Percentiles rank a stretch among this genome's conserved stretches.
These are phyloP conservation scores for Russula emetica DNA, from an alignment of 768 basidiomycete species.

Conservation along the genomic window DNA sequence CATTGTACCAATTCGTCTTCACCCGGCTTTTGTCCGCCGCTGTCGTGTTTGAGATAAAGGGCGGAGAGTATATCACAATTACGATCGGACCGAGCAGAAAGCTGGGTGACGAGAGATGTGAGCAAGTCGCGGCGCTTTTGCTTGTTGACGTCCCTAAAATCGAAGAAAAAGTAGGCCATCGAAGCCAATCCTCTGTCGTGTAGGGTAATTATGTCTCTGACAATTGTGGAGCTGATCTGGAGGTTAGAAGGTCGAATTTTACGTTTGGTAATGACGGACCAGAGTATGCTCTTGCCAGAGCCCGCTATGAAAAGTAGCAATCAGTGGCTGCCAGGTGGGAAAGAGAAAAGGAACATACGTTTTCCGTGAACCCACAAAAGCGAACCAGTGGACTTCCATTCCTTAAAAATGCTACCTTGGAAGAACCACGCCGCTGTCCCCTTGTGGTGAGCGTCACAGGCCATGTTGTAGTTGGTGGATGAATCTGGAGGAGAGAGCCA, in stretches of 20 bases:
- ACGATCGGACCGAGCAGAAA: background rate
- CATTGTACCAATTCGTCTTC: background rate
- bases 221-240: background rate
- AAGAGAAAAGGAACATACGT: background rate
- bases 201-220: background rate
- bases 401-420: background rate
- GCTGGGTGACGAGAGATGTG: background rate
- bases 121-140: background rate
- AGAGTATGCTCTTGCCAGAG: background rate
- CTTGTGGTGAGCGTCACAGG: background rate
- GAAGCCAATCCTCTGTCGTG: background rate
- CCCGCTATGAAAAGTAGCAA: background rate
- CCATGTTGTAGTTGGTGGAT: background rate
- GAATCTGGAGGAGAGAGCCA: constrained; percentile 1
- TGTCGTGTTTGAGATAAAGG: background rate
- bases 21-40: background rate
- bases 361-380: constrained; percentile 4
- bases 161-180: background rate
- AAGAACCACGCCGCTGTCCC: background rate
- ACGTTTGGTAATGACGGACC: background rate
- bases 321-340: background rate
- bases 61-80: background rate
- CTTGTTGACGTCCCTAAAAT: background rate
- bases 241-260: background rate
- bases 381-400: background rate